Base-by-base conservation (phyloP, 2,329 filamentous ascomycete genomes). In the Pyrenophora teres region DNA sequence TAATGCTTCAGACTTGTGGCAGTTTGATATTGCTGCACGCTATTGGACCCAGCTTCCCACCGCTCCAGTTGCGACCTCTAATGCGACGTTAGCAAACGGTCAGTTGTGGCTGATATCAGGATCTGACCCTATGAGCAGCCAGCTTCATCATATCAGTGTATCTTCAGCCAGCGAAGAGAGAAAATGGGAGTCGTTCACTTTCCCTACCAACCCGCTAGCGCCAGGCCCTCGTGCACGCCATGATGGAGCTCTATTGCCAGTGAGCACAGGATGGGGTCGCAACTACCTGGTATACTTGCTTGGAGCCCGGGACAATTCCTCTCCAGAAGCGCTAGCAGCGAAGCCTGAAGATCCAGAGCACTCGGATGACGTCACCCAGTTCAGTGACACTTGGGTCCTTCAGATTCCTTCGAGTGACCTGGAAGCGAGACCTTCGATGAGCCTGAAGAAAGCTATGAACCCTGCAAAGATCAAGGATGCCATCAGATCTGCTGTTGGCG, bases 401-500 rank as follows among this genome's bases (percentile, higher is more conserved):
- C 77, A 79, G 49, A 67, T 77, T 6, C 74, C 72, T 1, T 77
- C 75, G 4, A 71, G 65, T 44, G 52, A 67, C 36, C 46, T 72
- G 6, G 60, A 64, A 6, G 52, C 65, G 6, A 65, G 66, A 21
- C 49, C 60, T 3, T 57, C 59, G 0, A 56, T 63, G 23, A 57
- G 48, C 12, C 41, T 70, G 27, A 66, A 65, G n/a, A 57, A 70
- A 4, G 57, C 63, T 1, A 67, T 75, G 50, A 75, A 75, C 42
- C 74, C 75, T n/a, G 74, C 76, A 1, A 73, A 72, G 46, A 72
- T 77, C 56, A 79, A 79, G 52, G 76, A 79, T 50, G 64, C 66
- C 0, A 76, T 77, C 31, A 65, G 76, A 5, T 67, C 68, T 33
- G 72, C 71, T 25, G 54, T 78, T 9, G 76, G 76, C 3, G 70